Evolutionary conservation across 306 rosid genomes (phyloP), one percentile per base, ranked within the genome.

Genomic region (Vigna nakashimae): DNA sequence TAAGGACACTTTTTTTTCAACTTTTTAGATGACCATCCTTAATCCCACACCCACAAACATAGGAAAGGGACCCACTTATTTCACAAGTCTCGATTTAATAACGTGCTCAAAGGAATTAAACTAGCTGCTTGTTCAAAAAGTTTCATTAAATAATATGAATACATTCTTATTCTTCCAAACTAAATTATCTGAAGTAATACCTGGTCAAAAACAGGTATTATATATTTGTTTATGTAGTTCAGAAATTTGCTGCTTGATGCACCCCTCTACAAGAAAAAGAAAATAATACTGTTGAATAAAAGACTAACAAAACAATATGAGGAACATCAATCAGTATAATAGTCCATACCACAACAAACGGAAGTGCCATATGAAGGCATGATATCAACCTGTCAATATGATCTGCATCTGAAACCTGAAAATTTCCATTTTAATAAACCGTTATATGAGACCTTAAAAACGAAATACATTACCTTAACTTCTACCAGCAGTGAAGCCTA

Each of bases 221-320:
- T 88, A 76, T 88, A 90, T 74, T 89, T 90, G 86, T 88, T 89
- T 70, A 96, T 82, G 65, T 91, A 96, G 86, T 76, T 92, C 56
- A 92, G 90, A 71, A 92, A 91, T 75, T 96, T 96, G 93, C 88
- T 91, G 86, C 97, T 91, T 50, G 98, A 88, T 38, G 99, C 99
- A 75, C 99, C 99, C 79, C 91, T 90, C 99, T 95, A 81, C 67
- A 64, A 56, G 63, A 16, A 13, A 71, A 76, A 18, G 13, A 71
- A 74, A 18, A 62, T 10, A 69, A 63, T 13, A 24, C 72, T 15
- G 79, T 42, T 45, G 59, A 16, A 68, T 28, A 56, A 80, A 84
- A 22, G 66, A 40, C 53, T 53, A 66, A 78, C 18, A 15, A 48
- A 20, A 18, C 32, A 40, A 17, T 9, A 68, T 14, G 69, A 55